These are phyloP conservation scores for Borealophlyctis nickersoniae DNA, from an alignment of 192 early-diverging fungal species.

Conservation along the genomic window DNA sequence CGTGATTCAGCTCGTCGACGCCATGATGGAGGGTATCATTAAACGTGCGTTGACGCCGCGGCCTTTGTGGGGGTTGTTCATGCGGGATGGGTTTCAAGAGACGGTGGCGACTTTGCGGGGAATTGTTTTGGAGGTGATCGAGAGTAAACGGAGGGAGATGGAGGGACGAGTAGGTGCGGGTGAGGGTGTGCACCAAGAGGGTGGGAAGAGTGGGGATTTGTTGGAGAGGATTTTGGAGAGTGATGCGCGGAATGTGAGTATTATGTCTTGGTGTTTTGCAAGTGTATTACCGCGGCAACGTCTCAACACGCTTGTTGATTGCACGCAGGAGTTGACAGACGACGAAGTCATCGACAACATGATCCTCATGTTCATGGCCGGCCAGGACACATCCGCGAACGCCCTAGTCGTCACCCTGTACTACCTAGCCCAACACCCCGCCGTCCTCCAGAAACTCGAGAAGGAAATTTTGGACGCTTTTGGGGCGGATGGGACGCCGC, in stretches of 20 bases:
- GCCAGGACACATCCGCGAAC: conserved; percentile 45
- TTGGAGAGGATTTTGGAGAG: neutral
- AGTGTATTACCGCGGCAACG: too few relatives aligned
- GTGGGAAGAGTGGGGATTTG: neutral
- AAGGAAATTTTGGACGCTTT: neutral
- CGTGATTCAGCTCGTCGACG: neutral
- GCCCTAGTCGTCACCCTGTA: conserved; percentile 28
- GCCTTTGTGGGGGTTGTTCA: neutral
- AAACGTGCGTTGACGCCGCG: neutral
- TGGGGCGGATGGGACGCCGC: neutral
- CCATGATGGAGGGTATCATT: neutral
- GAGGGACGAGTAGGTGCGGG: neutral
- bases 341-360: neutral
- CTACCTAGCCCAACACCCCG: conserved; percentile 22
- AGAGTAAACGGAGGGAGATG: neutral
- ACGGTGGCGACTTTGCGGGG: neutral
- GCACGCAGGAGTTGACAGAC: too few relatives aligned
- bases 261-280: neutral
- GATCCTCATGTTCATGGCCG: conserved; percentile 35
- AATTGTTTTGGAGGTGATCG: neutral
- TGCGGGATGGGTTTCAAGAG: neutral
- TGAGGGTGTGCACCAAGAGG: too few relatives aligned
- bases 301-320: too few relatives aligned
- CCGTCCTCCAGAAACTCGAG: conserved; percentile 16
- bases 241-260: too few relatives aligned